phyloP scores from a whole-genome alignment of 768 basidiomycete species.

The Scleroderma citrinum region DNA sequence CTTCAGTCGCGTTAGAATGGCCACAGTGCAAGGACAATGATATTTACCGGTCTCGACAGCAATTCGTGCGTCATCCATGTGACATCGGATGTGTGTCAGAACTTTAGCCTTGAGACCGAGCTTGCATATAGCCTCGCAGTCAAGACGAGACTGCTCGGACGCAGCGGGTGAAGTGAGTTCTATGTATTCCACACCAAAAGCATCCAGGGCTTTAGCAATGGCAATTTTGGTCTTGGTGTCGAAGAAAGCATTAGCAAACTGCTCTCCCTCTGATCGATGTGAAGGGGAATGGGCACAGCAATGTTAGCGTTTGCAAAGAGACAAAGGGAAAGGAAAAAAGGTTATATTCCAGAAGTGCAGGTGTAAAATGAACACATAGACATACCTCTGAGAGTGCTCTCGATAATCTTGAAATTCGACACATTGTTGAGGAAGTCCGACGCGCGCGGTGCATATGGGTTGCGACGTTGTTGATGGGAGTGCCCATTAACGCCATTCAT shows the following conservation, averaged over 20 bases:
- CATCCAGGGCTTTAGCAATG: conserved; percentile 96
- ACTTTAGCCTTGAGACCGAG: conserved; percentile 95
- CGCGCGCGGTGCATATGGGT: conserved; percentile 85
- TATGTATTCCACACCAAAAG: conserved; percentile 99
- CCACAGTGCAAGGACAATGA: not conserved
- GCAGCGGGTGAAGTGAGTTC: conserved; percentile 98
- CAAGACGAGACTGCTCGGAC: conserved; percentile 87
- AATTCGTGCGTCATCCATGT: conserved; percentile 98
- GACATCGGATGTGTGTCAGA: conserved; percentile 97
- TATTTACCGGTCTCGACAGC: conserved; percentile 91
- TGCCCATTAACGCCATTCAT: conserved; percentile 21
- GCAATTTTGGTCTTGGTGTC: conserved; percentile 99
- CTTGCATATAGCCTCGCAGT: conserved; percentile 99
- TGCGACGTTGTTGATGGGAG: conserved; percentile 41
- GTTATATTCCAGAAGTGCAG: not conserved
- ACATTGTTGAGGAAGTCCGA: conserved; percentile 90
- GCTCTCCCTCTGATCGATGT: conserved; percentile 79
- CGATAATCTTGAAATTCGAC: conserved; percentile 94
- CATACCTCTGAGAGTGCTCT: conserved; percentile 84
- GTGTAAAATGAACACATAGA: not conserved
- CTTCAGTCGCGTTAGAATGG: conserved; percentile 33
- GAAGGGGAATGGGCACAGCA: not conserved
- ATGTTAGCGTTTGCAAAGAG: not conserved
- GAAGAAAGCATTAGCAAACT: conserved; percentile 99
- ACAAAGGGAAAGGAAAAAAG: not conserved